phyloP scores from a whole-genome alignment of 2,329 filamentous ascomycete genomes.

The Ophiostoma australiae region DNA sequence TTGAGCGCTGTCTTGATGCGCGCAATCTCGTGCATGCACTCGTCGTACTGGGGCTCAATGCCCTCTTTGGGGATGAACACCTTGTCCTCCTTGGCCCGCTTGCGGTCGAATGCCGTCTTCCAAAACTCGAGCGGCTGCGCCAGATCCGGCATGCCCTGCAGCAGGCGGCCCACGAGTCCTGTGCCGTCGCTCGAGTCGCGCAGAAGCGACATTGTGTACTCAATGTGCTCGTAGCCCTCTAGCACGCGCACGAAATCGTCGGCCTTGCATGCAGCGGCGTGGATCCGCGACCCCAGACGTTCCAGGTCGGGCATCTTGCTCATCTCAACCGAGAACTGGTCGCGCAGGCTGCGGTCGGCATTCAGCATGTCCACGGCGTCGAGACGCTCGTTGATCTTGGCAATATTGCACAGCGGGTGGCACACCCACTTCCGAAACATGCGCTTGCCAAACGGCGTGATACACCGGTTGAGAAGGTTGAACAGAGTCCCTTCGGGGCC shows the following conservation, averaged over 20 bases:
- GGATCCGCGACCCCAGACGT: constrained; percentile 86
- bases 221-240: constrained; percentile 96
- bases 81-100: constrained; percentile 71
- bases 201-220: constrained; percentile 83
- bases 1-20: constrained; percentile 69
- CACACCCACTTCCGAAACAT: constrained; percentile 97
- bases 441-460: constrained; percentile 94
- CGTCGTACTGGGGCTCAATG: constrained; percentile 88
- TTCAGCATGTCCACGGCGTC: constrained; percentile 89
- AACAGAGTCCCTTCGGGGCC: constrained; percentile 83
- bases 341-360: constrained; percentile 70
- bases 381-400: constrained; percentile 85
- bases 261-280: constrained; percentile 82
- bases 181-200: constrained; percentile 68
- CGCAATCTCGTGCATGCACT: constrained; percentile 71
- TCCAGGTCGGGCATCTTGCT: constrained; percentile 92
- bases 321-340: constrained; percentile 83
- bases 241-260: constrained; percentile 91
- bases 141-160: constrained; percentile 81
- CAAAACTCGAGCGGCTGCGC: constrained; percentile 70
- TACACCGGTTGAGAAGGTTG: constrained; percentile 82
- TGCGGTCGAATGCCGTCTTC: constrained; percentile 86
- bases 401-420: constrained; percentile 81
- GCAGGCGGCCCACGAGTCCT: constrained; percentile 77
- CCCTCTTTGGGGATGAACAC: constrained; percentile 79